Conservation (phyloP, 164 flowering plant species). For the Platanus orientalis region DNA sequence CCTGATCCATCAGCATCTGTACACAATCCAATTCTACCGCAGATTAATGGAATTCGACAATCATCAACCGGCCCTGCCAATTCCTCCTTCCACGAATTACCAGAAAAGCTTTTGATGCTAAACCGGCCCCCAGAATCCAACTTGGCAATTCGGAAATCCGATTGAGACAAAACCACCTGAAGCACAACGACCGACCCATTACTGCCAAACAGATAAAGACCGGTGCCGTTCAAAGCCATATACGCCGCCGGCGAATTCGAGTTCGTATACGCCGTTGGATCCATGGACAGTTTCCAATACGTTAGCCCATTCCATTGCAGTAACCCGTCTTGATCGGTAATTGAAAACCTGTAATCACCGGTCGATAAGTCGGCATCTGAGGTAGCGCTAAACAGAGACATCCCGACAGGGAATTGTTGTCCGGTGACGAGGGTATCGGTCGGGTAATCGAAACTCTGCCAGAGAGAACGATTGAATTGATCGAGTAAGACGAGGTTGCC, state of each 20-base stretch:
- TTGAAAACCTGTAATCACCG: conserved; percentile 42
- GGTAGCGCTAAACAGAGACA: conserved; percentile 28
- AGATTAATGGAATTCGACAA: conserved; percentile 53
- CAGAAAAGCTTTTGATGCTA: conserved; percentile 33
- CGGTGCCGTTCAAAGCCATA: conserved; percentile 47
- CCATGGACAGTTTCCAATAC: conserved; percentile 76
- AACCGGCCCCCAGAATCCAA: conserved; percentile 49
- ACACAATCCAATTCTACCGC: conserved; percentile 67
- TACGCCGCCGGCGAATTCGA: conserved; percentile 34
- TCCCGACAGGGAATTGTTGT: conserved; percentile 41
- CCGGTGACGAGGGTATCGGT: conserved; percentile 73
- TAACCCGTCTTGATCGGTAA: conserved; percentile 41
- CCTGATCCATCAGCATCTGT: conserved; percentile 14
- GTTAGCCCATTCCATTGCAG: conserved; percentile 51
- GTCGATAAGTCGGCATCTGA: conserved; percentile 37
- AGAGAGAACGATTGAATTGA: conserved; percentile 42
- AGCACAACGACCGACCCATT: conserved; percentile 44
- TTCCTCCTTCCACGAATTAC: conserved; percentile 25
- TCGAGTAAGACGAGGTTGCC: conserved; percentile 72
- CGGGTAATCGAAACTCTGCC: conserved; percentile 67
- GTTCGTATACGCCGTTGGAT: conserved; percentile 34
- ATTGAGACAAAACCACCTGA: conserved; percentile 31
- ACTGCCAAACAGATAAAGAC: conserved; percentile 45
- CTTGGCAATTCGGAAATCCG: conserved; percentile 49
- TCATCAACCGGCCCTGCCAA: conserved; percentile 41